A percentile compares a stretch with the other conserved stretches of the same genome.
phyloP scores from a whole-genome alignment of 2,329 filamentous ascomycete genomes.

The Canariomyces notabilis region DNA sequence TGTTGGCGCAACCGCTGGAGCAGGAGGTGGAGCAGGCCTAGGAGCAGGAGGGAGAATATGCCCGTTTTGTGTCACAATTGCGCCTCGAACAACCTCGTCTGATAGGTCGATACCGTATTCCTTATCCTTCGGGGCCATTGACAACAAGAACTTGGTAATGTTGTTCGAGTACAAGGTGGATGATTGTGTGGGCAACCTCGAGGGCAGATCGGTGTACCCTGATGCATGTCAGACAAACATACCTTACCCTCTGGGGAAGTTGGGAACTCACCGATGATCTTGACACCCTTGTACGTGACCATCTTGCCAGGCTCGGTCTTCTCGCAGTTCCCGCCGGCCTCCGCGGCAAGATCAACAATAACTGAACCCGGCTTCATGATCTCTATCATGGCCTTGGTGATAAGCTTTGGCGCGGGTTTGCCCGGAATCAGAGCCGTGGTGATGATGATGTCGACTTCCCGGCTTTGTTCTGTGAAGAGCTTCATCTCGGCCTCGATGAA shows the following conservation, averaged over 20 bases:
- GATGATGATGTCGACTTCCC: conserved; percentile 87
- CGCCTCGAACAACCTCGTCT: conserved; percentile 80
- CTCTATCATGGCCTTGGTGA: conserved; percentile 72
- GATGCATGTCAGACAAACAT: conserved; percentile 24
- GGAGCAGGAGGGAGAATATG: conserved; percentile 71
- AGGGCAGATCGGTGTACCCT: conserved; percentile 84
- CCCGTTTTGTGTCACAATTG: conserved; percentile 76
- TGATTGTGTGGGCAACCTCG: conserved; percentile 79
- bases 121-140: conserved; percentile 72
- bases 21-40: conserved; percentile 57
- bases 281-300: conserved; percentile 68
- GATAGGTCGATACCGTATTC: conserved; percentile 74
- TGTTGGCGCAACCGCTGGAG: conserved; percentile 47
- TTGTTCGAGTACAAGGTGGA: conserved; percentile 93
- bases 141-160: conserved; percentile 81
- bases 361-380: conserved; percentile 89
- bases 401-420: conserved; percentile 74
- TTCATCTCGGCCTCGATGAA: conserved; percentile 93
- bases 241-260: not conserved
- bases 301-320: conserved; percentile 71
- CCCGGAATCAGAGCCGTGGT: conserved; percentile 90
- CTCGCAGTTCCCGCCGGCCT: conserved; percentile 85
- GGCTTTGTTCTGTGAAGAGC: conserved; percentile 79
- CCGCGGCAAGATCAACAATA: conserved; percentile 80
- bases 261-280: conserved; percentile 68